A percentile compares a stretch with the other conserved stretches of the same genome.
These are phyloP conservation scores for Coprinopsis sp. DNA, from an alignment of 768 basidiomycete genomes.

Conservation along the genomic window DNA sequence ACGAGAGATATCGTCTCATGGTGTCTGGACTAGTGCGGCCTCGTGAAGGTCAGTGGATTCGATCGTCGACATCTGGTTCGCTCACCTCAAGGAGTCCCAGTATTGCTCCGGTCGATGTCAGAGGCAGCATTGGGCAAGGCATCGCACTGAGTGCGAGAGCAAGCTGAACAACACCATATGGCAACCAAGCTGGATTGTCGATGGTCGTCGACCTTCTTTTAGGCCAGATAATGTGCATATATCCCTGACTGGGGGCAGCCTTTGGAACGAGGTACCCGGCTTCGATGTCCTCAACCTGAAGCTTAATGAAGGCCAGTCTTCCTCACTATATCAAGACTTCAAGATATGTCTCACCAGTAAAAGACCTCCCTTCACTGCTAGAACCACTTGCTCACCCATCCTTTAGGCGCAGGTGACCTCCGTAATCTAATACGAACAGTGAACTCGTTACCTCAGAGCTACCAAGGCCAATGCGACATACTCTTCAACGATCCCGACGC, in stretches of 20 bases:
- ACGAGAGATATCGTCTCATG: not conserved
- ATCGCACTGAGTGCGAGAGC: slow-evolving; percentile 32
- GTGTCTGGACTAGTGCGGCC: not conserved
- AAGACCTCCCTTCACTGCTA: not conserved
- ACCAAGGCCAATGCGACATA: slow-evolving; percentile 33
- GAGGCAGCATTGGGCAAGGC: slow-evolving; percentile 31
- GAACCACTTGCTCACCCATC: not conserved
- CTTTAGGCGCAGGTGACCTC: slow-evolving; percentile 30
- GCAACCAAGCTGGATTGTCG: slow-evolving; percentile 31
- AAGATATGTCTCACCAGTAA: slow-evolving; percentile 33
- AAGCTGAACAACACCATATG: slow-evolving; percentile 22
- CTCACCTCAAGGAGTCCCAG: slow-evolving; percentile 11
- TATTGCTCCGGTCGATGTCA: slow-evolving; percentile 34
- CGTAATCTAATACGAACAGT: slow-evolving; percentile 32
- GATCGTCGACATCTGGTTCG: not conserved
- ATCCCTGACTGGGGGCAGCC: slow-evolving; percentile 19
- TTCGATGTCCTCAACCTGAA: slow-evolving; percentile 29
- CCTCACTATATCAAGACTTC: slow-evolving; percentile 18
- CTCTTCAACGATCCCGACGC: slow-evolving; percentile 36
- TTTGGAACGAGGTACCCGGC: no score
- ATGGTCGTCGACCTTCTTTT: slow-evolving; percentile 24
- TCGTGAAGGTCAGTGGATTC: not conserved
- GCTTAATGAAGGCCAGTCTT: slow-evolving; percentile 25
- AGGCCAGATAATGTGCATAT: slow-evolving; percentile 8
- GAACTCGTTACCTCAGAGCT: slow-evolving; percentile 33